These are phyloP conservation scores for Cylindricascospora bacillispora DNA, from an alignment of 1,139 yeast genomes.

Conservation along the genomic window DNA sequence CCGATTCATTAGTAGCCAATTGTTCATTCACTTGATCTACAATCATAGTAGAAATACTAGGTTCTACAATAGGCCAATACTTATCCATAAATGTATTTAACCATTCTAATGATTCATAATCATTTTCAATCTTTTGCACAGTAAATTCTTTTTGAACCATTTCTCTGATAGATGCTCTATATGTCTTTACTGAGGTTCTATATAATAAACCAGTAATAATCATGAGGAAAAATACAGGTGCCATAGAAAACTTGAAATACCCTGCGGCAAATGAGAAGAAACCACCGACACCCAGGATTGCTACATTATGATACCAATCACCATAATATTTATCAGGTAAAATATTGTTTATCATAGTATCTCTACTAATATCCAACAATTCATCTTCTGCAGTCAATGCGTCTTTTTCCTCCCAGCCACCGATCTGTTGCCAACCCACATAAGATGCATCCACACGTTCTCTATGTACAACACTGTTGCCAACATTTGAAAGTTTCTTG, in stretches of 20 bases:
- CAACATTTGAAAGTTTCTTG: constrained; percentile 19
- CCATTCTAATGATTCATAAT: constrained; percentile 92
- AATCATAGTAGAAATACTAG: constrained; percentile 70
- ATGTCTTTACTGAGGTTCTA: constrained; percentile 69
- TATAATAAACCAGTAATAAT: constrained; percentile 51
- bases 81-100: constrained; percentile 71
- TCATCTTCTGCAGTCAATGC: constrained; percentile 55
- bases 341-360: constrained; percentile 58
- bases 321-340: constrained; percentile 70
- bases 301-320: constrained; percentile 93
- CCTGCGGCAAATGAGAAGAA: constrained; percentile 70
- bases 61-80: constrained; percentile 84
- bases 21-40: constrained; percentile 76
- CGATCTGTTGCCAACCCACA: constrained; percentile 93
- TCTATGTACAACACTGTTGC: constrained; percentile 4
- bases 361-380: constrained; percentile 47
- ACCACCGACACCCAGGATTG: constrained; percentile 49
- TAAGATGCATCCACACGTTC: constrained; percentile 39
- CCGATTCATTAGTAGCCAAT: constrained; percentile 51
- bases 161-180: constrained; percentile 61
- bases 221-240: constrained; percentile 65
- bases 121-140: constrained; percentile 66
- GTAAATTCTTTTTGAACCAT: constrained; percentile 76
- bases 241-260: constrained; percentile 58
- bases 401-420: constrained; percentile 67